Evolutionary conservation across 805 yeast genomes (phyloP).

Genomic region (Nakazawaea wickerhamii): DNA sequence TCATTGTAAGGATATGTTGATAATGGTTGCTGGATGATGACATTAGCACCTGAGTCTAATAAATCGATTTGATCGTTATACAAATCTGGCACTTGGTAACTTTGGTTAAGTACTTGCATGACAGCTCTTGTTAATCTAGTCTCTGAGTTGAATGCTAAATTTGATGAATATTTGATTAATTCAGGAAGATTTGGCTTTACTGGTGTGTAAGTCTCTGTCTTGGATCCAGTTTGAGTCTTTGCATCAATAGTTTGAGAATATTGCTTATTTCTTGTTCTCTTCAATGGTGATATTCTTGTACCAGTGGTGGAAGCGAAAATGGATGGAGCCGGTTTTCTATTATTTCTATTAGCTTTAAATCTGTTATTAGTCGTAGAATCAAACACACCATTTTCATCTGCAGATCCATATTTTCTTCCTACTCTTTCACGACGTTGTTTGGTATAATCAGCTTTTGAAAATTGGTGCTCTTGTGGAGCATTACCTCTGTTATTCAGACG

Average conservation of each 20-base stretch:
- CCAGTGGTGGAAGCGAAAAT: slow-evolving; percentile 4
- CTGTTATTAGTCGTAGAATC: not conserved
- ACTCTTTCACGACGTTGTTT: slow-evolving; percentile 7
- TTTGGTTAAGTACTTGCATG: slow-evolving; percentile 1
- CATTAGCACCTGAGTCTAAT: not conserved
- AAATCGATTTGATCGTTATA: slow-evolving; percentile 2
- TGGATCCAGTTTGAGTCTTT: not conserved
- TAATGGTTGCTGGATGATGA: slow-evolving; percentile 3
- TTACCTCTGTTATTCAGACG: not conserved
- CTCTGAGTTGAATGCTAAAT: slow-evolving; percentile 10
- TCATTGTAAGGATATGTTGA: slow-evolving; percentile 7
- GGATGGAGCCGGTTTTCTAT: not conserved
- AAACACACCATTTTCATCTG: not conserved
- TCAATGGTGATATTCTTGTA: not conserved
- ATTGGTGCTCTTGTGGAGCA: not conserved
- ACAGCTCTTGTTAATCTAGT: slow-evolving; percentile 11
- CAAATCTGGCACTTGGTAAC: slow-evolving; percentile 11
- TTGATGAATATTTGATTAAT: slow-evolving; percentile 9
- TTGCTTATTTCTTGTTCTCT: not conserved
- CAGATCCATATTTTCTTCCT: slow-evolving; percentile 3
- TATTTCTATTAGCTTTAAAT: not conserved
- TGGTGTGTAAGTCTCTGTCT: slow-evolving; percentile 2
- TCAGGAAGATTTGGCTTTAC: slow-evolving; percentile 7
- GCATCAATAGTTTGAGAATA: not conserved
- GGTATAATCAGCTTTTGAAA: slow-evolving; percentile 1